phyloP scores from a whole-genome alignment of 1,284 basidiomycete species.

The Schizopora paradoxa region DNA sequence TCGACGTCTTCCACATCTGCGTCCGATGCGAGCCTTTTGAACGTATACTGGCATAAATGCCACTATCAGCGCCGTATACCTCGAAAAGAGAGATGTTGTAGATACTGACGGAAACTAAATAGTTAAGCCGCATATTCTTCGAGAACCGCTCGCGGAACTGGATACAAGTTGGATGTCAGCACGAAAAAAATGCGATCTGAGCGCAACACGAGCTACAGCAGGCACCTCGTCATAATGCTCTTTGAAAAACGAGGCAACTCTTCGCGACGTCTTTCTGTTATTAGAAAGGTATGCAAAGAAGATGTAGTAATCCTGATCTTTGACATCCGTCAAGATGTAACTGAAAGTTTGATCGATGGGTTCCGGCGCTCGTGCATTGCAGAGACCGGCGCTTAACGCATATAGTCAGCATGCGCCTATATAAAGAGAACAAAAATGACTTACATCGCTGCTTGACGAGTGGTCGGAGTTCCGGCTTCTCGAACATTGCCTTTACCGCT shows the following conservation, averaged over 20 bases:
- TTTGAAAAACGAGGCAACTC: constrained; percentile 43
- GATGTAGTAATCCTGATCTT: constrained; percentile 63
- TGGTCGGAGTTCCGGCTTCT: constrained; percentile 70
- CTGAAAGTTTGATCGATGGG: constrained; percentile 56
- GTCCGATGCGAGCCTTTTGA: constrained; percentile 61
- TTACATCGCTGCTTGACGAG: constrained; percentile 30
- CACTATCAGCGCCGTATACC: background rate
- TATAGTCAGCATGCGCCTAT: no score
- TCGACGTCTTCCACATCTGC: constrained; percentile 64
- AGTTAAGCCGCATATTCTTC: constrained; percentile 56
- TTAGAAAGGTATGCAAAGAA: constrained; percentile 40
- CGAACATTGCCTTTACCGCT: constrained; percentile 64
- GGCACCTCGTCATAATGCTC: constrained; percentile 56
- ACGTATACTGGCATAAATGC: constrained; percentile 53
- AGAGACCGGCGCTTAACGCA: constrained; percentile 35
- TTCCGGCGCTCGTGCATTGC: constrained; percentile 37
- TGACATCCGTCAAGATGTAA: constrained; percentile 48
- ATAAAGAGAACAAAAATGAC: no score
- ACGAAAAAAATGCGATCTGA: no score
- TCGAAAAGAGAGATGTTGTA: background rate
- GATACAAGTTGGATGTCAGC: background rate
- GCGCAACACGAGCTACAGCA: constrained; percentile 23
- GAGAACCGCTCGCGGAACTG: constrained; percentile 70
- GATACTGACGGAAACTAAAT: constrained; percentile 43
- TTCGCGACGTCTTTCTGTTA: constrained; percentile 42